Base-by-base conservation (phyloP, 148 eudicot species). In the Mesembryanthemum crystallinum region DNA sequence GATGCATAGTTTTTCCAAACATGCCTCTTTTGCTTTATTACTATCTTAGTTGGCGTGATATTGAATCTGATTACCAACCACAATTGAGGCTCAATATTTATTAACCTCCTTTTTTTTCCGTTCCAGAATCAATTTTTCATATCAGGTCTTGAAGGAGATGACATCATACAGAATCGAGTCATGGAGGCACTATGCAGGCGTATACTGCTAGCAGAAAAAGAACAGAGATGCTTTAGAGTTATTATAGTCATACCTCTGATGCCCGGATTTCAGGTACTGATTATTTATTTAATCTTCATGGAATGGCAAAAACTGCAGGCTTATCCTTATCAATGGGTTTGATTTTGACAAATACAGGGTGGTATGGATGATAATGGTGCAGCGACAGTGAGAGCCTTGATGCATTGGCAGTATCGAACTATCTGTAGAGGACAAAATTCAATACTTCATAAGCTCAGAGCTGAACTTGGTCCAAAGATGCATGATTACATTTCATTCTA, bases 351-450 rank as follows among this genome's bases (percentile, higher is more conserved):
- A 79, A 60, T 78, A 68, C 84, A 96, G 99, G 99, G 99, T 30
- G 99, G 99, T 58, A 76, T 92, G 84, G 99, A 96, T 84, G 98
- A 96, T 83, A 77, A 85, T 74, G 98, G 99, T 75, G 99, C 99
- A n/a, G 99, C 98, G 63, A 88, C 99, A 54, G 99, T 96, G 70
- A 91, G 99, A 88, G 90, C 92, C 67, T 79, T 96, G 69, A 91
- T 96, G 99, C 98, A 92, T 80, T 96, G 98, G 98, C 99, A 92
- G 74, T 91, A 96, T 88, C 85, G 98, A 84, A 93, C 97, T 71
- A 92, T 96, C 76, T 91, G 93, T 77, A 84, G 99, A 83, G 99
- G 97, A 81, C 84, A 84, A 30, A 85, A 86, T 84, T 92, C 99
- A 29, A 87, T 96, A 79, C 59, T 96, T 77, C 87, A 80, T 73